Evolutionary conservation across 371 early-diverging fungal species (phyloP), one percentile per base, ranked within the genome.

Genomic region (Mortierella sp.): DNA sequence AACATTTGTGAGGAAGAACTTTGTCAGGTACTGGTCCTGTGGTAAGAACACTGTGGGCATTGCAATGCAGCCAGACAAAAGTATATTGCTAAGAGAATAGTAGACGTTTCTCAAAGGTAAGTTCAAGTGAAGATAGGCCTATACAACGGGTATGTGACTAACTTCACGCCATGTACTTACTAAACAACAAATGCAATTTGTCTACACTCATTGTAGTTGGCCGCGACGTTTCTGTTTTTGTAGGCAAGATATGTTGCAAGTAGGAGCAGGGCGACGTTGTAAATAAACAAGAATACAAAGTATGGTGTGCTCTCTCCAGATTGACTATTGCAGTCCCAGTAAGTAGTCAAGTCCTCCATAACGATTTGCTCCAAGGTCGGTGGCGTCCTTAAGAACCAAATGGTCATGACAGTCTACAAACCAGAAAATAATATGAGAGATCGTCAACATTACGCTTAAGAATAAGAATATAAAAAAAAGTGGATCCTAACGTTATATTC

Each of bases 141-240:
- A n/a, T n/a, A n/a, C 51, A 18, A 9, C 18, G n/a, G 22, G 5
- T 63, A 35, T 35, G 49, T 37, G 62, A 43, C 30, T n/a, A n/a
- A n/a, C n/a, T 26, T 54, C 22, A 9, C n/a, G 22, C 5, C 55
- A 30, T 55, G 1, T 55, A 86, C 88, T 86, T 87, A 90, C 90
- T 90, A 90, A 20, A 90, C 88, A 14, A 89, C 89, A 45, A 90
- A 72, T 1, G 89, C 89, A 71, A 90, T 90, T 67, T 89, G 89
- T 37, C 86, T 85, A 63, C 88, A 88, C 64, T 90, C 90, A 57
- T 88, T 89, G 64, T 90, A 90, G 57, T 88, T 85, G 62, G 77
- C 86, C 24, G 89, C 88, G 16, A 88, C 90, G 51, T 86, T 79
- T 26, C 90, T 78, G 54, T 89, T 90, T 67, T 86, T 88, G 83